Conservation (phyloP, 164 flowering plant species). For the Magnolia changhungtana region DNA sequence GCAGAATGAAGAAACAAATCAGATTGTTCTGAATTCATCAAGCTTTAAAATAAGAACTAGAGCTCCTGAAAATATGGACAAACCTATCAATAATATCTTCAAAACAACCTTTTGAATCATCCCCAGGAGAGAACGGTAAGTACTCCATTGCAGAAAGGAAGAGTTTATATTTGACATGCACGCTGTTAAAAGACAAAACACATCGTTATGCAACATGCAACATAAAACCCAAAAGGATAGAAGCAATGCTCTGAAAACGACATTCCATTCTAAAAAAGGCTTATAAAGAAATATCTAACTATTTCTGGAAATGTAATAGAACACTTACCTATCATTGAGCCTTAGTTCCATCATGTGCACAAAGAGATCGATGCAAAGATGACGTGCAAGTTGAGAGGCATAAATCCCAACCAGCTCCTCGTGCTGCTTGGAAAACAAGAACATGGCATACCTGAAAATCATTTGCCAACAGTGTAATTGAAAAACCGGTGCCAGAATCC, state of each 20-base stretch:
- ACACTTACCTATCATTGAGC: slow-evolving; percentile 65
- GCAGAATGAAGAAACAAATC: not conserved
- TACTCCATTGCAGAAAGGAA: slow-evolving; percentile 86
- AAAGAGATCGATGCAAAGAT: slow-evolving; percentile 93
- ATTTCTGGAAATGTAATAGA: not conserved
- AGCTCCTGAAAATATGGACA: not conserved
- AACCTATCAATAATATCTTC: slow-evolving; percentile 96
- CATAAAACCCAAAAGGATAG: not conserved
- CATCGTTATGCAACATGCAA: too few species aligned
- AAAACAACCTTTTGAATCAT: slow-evolving; percentile 79
- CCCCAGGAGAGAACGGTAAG: slow-evolving; percentile 73
- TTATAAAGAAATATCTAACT: not conserved
- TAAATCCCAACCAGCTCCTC: slow-evolving; percentile 96
- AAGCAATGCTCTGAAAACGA: not conserved
- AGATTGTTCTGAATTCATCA: not conserved
- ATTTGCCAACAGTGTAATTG: slow-evolving; percentile 5
- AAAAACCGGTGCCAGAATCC: not conserved
- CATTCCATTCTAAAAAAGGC: not conserved
- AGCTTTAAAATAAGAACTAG: not conserved
- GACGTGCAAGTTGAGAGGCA: slow-evolving; percentile 93
- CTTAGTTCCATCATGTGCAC: slow-evolving; percentile 98
- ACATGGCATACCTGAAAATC: slow-evolving; percentile 86
- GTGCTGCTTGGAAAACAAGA: slow-evolving; percentile 76
- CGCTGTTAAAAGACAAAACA: slow-evolving; percentile 43
- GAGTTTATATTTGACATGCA: slow-evolving; percentile 83